phyloP scores from a whole-genome alignment of 1,284 basidiomycete species.

The Schizophyllum commune region DNA sequence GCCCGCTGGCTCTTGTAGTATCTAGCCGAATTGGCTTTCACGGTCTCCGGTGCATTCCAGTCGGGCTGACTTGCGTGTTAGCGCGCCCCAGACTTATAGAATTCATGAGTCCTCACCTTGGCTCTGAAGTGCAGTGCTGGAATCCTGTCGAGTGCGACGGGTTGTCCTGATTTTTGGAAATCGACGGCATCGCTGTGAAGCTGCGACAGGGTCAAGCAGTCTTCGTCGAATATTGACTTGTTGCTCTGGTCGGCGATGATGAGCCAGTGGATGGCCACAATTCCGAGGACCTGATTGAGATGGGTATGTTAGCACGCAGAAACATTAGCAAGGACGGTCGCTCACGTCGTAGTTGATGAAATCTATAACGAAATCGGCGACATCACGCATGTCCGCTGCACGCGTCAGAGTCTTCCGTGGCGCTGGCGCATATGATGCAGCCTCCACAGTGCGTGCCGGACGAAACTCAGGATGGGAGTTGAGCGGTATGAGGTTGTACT shows the following conservation, averaged over 20 bases:
- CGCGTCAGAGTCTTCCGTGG: conserved; percentile 39
- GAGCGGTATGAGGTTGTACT: conserved; percentile 48
- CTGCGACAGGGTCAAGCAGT: conserved; percentile 55
- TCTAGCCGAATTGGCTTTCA: conserved; percentile 12
- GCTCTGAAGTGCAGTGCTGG: conserved; percentile 25
- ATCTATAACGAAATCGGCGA: conserved; percentile 67
- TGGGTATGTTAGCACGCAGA: background rate
- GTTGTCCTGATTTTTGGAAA: conserved; percentile 57
- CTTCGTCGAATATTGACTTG: conserved; percentile 8
- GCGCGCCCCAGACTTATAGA: background rate
- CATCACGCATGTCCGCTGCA: conserved; percentile 57
- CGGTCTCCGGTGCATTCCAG: conserved; percentile 58
- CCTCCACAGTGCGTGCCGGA: conserved; percentile 22
- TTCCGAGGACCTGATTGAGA: conserved; percentile 34
- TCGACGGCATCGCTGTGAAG: conserved; percentile 68
- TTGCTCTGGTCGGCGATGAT: conserved; percentile 55
- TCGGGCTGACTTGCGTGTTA: conserved; percentile 30
- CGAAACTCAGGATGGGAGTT: conserved; percentile 26
- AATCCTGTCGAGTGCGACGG: conserved; percentile 40
- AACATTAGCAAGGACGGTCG: background rate
- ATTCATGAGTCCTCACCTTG: background rate
- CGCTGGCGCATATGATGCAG: conserved; percentile 49
- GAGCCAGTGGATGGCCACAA: conserved; percentile 53
- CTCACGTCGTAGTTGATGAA: conserved; percentile 61
- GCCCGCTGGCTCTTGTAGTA: conserved; percentile 46